Conservation (phyloP, 106 monocot species). For the Phalaenopsis equestris region DNA sequence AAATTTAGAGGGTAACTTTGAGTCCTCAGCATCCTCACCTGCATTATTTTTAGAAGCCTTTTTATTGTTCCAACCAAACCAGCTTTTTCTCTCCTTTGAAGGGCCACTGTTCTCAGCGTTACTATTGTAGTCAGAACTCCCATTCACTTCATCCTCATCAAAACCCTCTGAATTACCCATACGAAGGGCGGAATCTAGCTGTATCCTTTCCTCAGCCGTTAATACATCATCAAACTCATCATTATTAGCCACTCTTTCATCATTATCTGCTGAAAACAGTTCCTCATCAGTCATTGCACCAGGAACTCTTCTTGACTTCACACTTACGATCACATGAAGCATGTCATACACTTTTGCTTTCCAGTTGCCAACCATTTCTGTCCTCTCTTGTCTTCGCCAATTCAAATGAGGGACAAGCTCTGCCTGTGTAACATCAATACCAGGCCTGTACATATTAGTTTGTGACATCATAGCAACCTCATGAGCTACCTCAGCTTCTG, state of each 20-base stretch:
- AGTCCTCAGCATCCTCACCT: constrained; percentile 34
- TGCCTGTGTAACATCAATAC: constrained; percentile 91
- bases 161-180: constrained; percentile 45
- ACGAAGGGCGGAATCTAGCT: constrained; percentile 72
- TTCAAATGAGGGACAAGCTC: constrained; percentile 86
- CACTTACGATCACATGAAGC: constrained; percentile 85
- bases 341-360: constrained; percentile 92
- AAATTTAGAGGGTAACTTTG: constrained; percentile 19
- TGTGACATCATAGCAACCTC: constrained; percentile 96
- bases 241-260: constrained; percentile 37
- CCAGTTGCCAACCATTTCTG: constrained; percentile 80
- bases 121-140: constrained; percentile 7
- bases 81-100: constrained; percentile 62
- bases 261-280: constrained; percentile 55
- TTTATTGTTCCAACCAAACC: constrained; percentile 77
- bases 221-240: constrained; percentile 72
- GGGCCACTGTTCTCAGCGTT: constrained; percentile 28
- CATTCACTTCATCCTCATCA: constrained; percentile 46
- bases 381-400: constrained; percentile 87
- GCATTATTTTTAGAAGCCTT: constrained; percentile 30
- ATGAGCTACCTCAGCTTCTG: constrained; percentile 83
- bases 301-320: constrained; percentile 91
- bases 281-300: constrained; percentile 97
- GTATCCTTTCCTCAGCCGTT: constrained; percentile 79
- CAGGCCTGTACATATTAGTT: constrained; percentile 93